phyloP scores from a whole-genome alignment of 192 early-diverging fungal species.

The Borealophlyctis nickersoniae region DNA sequence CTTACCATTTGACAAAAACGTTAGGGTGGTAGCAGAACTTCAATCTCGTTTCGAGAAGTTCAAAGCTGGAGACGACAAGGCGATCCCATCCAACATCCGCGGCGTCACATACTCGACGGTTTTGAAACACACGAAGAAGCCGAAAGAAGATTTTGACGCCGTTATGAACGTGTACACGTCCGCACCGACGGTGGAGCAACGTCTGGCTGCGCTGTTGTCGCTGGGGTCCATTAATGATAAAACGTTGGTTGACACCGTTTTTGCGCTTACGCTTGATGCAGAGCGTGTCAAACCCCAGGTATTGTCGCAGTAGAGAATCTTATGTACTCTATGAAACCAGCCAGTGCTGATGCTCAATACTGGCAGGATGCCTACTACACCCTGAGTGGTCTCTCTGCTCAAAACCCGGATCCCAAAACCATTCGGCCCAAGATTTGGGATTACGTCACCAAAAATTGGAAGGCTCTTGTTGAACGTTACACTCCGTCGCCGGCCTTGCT shows the following conservation, averaged over 20 bases:
- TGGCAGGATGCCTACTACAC: constrained; percentile 12
- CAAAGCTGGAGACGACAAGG: constrained; percentile 59
- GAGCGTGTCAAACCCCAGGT: constrained; percentile 52
- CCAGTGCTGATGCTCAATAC: background rate
- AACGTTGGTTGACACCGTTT: constrained; percentile 56
- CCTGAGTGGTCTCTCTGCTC: constrained; percentile 9
- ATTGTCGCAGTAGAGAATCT: background rate
- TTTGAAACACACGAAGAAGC: constrained; percentile 35
- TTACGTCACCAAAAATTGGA: constrained; percentile 25
- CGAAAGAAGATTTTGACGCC: constrained; percentile 37
- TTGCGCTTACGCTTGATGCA: constrained; percentile 79
- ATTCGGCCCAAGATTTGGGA: constrained; percentile 25
- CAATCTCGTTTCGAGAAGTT: constrained; percentile 65
- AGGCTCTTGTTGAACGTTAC: constrained; percentile 15
- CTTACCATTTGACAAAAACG: background rate
- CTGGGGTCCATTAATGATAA: constrained; percentile 50
- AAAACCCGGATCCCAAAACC: constrained; percentile 8
- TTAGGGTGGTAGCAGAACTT: constrained; percentile 59
- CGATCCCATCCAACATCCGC: constrained; percentile 63
- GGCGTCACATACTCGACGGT: constrained; percentile 69
- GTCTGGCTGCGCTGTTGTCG: constrained; percentile 52
- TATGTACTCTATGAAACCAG: background rate
- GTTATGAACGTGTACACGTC: constrained; percentile 40
- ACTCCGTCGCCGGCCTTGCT: constrained; percentile 11
- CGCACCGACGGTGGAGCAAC: constrained; percentile 41